phyloP scores from a whole-genome alignment of 805 yeast species.

The Saturnispora mendoncae region DNA sequence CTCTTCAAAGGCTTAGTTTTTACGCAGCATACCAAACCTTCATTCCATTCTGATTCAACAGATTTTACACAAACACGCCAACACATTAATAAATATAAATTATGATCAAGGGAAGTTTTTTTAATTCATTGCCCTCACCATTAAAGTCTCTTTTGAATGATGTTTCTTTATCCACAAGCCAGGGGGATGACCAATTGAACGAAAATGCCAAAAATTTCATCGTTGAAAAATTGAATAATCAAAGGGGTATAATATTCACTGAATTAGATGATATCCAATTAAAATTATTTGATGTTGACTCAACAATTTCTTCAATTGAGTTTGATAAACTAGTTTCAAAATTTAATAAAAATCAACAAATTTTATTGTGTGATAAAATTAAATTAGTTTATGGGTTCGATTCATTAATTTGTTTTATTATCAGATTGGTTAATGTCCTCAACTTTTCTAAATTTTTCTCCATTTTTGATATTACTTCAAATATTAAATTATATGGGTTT shows the following conservation, averaged over 20 bases:
- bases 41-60: too few species aligned
- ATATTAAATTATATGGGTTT: constrained; percentile 26
- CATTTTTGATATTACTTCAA: constrained; percentile 26
- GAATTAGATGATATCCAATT: constrained; percentile 22
- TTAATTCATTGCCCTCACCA: constrained; percentile 15
- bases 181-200: not conserved
- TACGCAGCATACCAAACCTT: too few species aligned
- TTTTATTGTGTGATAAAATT: constrained; percentile 22
- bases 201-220: constrained; percentile 4
- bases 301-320: constrained; percentile 19
- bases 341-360: constrained; percentile 15
- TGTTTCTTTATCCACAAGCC: too few species aligned
- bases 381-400: constrained; percentile 23
- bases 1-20: too few species aligned
- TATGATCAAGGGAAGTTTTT: constrained; percentile 20
- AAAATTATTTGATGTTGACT: constrained; percentile 24
- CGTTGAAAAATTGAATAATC: constrained; percentile 14
- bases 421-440: constrained; percentile 18
- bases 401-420: constrained; percentile 19
- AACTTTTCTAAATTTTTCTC: constrained; percentile 24
- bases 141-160: constrained; percentile 8
- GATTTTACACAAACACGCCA: too few species aligned
- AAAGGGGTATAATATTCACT: constrained; percentile 23
- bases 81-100: too few species aligned
- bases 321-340: constrained; percentile 16